Evolutionary conservation across 352 stramenopile genomes (phyloP), one percentile per base, ranked within the genome.

Genomic region (Chrysophaeum taylorii): DNA sequence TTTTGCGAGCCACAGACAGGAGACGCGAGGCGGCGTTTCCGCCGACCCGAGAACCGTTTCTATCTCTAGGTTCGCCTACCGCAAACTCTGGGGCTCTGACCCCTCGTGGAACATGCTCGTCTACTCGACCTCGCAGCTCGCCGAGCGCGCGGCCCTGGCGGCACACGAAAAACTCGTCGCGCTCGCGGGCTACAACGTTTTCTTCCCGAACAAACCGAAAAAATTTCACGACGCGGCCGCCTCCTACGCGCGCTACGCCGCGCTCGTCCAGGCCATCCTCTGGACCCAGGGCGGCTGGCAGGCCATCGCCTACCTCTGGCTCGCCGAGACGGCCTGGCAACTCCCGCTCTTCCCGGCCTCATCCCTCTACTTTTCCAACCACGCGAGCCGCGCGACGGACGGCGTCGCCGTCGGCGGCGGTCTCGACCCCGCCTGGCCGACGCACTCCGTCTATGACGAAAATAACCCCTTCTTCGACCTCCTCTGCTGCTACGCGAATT

Each of bases 291-390:
- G 64, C 15, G 75, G 76, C 29, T 85, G 78, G 76, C 83, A 85
- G 57, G 76, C 71, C 2, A 48, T 82, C 1, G 25, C 29, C 4
- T 86, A 83, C 69, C 69, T 86, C 29, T 83, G 76, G 38, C 53
- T 86, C 27, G 77, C 78, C 0, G 81, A 86, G 76, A 83, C 76
- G 15, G 48, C 84, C 35, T 86, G 79, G 79, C 79, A 72, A 0
- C 76, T 86, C 29, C 81, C 81, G 37, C 79, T 78, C 23, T 78
- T 82, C 75, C 81, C 79, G 12, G 76, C 81, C 12, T 79, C 71
- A 50, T 77, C 79, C 64, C 84, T 86, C 79, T 86, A 85, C 70
- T 75, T 84, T 29, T 83, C 73, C 14, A 84, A 84, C 74, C 77
- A 82, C 71, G 75, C 73, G 21, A 78, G 69, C 2, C 61, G 2